A percentile compares a stretch with the other conserved stretches of the same genome.
phyloP scores from a whole-genome alignment of 225 moss, liverwort and hornwort genomes.

The Rhytidiadelphus loreus region DNA sequence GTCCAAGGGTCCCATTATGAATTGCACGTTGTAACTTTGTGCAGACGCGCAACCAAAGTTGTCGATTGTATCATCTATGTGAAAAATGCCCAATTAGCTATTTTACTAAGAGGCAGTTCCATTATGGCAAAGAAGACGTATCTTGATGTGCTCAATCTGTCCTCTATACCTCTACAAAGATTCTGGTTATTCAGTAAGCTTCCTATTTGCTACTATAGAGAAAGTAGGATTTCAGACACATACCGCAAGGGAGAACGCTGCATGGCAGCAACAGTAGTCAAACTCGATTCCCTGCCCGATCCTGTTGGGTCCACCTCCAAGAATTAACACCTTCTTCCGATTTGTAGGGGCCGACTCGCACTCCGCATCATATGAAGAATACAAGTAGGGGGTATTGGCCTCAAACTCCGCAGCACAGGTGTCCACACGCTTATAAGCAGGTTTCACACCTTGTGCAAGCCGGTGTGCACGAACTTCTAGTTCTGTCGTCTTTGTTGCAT shows the following conservation, averaged over 20 bases:
- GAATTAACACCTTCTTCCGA: conserved; percentile 79
- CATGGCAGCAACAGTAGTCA: conserved; percentile 99
- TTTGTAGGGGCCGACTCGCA: conserved; percentile 69
- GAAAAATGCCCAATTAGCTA: neutral
- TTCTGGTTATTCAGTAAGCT: neutral
- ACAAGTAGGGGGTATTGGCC: conserved; percentile 89
- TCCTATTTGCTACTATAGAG: neutral
- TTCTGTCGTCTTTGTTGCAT: conserved; percentile 69
- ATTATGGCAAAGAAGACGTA: neutral
- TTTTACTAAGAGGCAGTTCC: neutral
- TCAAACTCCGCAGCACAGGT: conserved; percentile 99
- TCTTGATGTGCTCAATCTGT: neutral
- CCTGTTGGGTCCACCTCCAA: conserved; percentile 96
- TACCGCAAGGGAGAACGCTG: conserved; percentile 90
- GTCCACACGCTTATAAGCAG: conserved; percentile 93
- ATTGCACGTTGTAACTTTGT: neutral
- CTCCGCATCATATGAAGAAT: conserved; percentile 90
- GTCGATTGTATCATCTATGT: neutral
- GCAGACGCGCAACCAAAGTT: neutral
- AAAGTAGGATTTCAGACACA: neutral
- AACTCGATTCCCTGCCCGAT: conserved; percentile 99
- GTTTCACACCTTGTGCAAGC: conserved; percentile 68
- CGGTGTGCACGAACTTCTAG: conserved; percentile 70
- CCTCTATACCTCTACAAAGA: neutral
- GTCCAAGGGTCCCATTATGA: neutral